Base-by-base conservation (phyloP, 768 basidiomycete species). In the Tulasnella sp. region DNA sequence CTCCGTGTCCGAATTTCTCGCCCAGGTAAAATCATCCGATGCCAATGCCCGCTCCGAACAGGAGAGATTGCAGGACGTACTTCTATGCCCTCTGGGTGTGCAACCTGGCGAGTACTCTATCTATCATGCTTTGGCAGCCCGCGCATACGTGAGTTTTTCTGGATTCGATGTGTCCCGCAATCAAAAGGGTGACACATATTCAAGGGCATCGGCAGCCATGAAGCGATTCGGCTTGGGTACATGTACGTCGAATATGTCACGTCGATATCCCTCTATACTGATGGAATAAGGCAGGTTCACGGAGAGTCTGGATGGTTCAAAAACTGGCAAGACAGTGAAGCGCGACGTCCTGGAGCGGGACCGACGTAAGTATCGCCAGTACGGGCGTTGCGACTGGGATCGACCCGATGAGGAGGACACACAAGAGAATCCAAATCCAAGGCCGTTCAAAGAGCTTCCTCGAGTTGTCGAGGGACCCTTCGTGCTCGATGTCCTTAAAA, bases 371-470 rank as follows among this genome's bases (percentile, higher is more conserved):
- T 53, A 53, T n/a, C 2, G 9, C 13, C 3, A 19, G 17, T 53
- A 30, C 51, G 51, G 51, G 17, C 51, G 51, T 3, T 30, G 32
- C 2, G 23, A n/a, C 8, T 53, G 51, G 51, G 41, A 53, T 8
- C 19, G 51, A 30, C 7, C 5, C 34, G 34, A 38, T 38, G 34
- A 38, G 34, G 15, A 38, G 34, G 34, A 38, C 15, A 15, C 15
- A 21, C 23, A 17, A 23, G 51, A 5, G 30, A 53, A 41, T 13
- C 17, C 51, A 38, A 41, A 30, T n/a, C 9, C 27, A 51, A 51
- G n/a, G 13, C 51, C 32, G 26, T 52, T 69, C 75, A 21, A 70
- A 71, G 42, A 68, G 34, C 34, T 38, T 15, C 7, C 15, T 38
- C 34, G 34, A 38, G 15, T 7, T 5, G 15, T 38, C 34, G 34